Base-by-base conservation (phyloP, 352 stramenopile species). In the Phytophthora citrophthora region DNA sequence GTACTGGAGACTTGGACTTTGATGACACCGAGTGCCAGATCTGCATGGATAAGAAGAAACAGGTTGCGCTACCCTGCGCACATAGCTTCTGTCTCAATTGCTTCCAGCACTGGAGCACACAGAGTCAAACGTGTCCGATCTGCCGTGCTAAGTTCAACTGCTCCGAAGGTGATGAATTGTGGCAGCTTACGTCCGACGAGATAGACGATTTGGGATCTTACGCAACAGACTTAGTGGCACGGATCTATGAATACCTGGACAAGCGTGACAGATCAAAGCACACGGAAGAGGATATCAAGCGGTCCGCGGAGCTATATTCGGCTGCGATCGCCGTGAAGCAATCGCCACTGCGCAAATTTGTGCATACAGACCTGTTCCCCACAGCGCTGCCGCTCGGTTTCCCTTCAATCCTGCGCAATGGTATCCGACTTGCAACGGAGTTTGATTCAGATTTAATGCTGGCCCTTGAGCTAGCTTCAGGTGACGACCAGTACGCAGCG, bases 11-110 rank as follows among this genome's bases (percentile, higher is more conserved):
- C n/a, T 43, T 56, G 16, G 70, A 83, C 24, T 90, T 89, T 77
- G 84, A 93, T 48, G 85, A 93, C 44, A 86, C 77, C 12, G 85
- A 93, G 68, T 93, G 85, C 43, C 81, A 91, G 58, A 93, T 93
- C 41, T 93, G 85, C 66, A 93, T 93, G 85, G 85, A 93, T 70
- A 89, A 89, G 68, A 71, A 89, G 59, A 93, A 92, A 68, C 80
- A 93, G 64, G 79, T 93, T 11, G 83, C 77, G 13, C 45, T 93
- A 58, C 81, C 83, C 0, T 93, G 85, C 64, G 72, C 79, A 1
- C 85, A 93, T 61, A 93, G 85, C 59, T 93, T 93, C 62, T 93
- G 85, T 50, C 66, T 91, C 9, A 75, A 73, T 45, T 93, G 85
- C 54, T 91, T 92, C 57, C 81, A 91, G 62, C 81, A 90, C 49